phyloP scores from a whole-genome alignment of 1,284 basidiomycete genomes.

The Apiotrichum domesticum region DNA sequence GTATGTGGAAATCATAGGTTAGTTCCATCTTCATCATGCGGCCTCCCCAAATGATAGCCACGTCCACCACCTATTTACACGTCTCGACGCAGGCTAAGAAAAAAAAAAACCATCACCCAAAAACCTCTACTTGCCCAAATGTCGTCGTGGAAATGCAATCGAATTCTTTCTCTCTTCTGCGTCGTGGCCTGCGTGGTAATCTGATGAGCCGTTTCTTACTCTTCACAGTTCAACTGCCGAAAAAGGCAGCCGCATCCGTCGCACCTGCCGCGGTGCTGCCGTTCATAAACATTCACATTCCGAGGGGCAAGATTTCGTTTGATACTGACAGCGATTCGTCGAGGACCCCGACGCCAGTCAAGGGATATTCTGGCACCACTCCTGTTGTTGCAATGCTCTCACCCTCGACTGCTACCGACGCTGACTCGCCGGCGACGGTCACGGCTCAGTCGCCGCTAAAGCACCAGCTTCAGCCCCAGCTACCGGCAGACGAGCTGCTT shows the following conservation, averaged over 20 bases:
- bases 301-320: background rate
- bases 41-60: conserved; percentile 6
- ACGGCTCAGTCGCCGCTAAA: no score
- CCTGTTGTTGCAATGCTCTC: no score
- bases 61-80: conserved; percentile 47
- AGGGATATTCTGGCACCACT: background rate
- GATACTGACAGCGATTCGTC: background rate
- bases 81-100: conserved; percentile 29
- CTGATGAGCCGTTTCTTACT: background rate
- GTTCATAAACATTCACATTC: conserved; percentile 1
- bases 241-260: background rate
- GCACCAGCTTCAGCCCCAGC: no score
- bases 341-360: background rate
- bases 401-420: no score
- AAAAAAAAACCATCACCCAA: conserved; percentile 23
- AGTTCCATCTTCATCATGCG: conserved; percentile 53
- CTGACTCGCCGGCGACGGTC: no score
- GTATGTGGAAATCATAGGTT: conserved; percentile 81
- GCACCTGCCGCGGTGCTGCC: background rate
- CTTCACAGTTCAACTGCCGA: background rate
- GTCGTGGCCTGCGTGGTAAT: background rate
- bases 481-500: no score
- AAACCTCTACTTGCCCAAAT: conserved; percentile 15
- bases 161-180: background rate
- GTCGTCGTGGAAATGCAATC: conserved; percentile 12